Evolutionary conservation across 768 basidiomycete genomes (phyloP), one percentile per base, ranked within the genome.

Genomic region (Lactarius sanguifluus): DNA sequence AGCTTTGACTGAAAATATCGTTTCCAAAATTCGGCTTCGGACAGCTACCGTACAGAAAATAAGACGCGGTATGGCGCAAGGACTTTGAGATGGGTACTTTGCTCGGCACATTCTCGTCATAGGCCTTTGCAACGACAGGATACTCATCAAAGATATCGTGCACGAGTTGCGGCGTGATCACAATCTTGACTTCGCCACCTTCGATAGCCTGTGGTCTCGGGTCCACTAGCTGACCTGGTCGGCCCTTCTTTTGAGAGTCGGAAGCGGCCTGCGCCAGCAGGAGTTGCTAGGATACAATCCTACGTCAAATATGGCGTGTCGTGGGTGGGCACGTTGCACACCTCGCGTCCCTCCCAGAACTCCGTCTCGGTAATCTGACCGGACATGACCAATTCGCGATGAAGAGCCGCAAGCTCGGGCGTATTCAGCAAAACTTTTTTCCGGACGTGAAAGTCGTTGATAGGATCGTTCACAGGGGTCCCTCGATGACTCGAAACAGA

Each of bases 111-210:
- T 96, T 95, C 73, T 96, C 95, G 66, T 80, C 88, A 73, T 97
- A 96, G 0, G 95, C 96, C 76, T 86, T 91, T 47, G 90, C 88
- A 15, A 98, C 94, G 38, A 97, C 90, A 2, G 97, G 96, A 74
- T 95, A 98, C 78, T 97, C 96, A 70, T 98, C 95, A 72, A 99
- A 99, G 58, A 98, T 94, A 73, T 98, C 96, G 72, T 92, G 88
- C 40, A 96, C 91, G 55, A 98, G 83, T 76, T 95, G 92, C 18
- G 91, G 91, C 3, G 94, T 96, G 57, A 96, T 89, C 69, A 89
- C 85, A 69, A 95, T 92, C 76, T 92, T 96, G 73, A 91, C 84
- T 76, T 96, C 92, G 20, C 92, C 92, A 28, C 86, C 85, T 67
- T 92, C 91, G 20, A 89, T 86, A 1, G 92, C 87, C 73, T 92